Evolutionary conservation across 1,284 basidiomycete genomes (phyloP).

Genomic region (Ustilago bromivora): DNA sequence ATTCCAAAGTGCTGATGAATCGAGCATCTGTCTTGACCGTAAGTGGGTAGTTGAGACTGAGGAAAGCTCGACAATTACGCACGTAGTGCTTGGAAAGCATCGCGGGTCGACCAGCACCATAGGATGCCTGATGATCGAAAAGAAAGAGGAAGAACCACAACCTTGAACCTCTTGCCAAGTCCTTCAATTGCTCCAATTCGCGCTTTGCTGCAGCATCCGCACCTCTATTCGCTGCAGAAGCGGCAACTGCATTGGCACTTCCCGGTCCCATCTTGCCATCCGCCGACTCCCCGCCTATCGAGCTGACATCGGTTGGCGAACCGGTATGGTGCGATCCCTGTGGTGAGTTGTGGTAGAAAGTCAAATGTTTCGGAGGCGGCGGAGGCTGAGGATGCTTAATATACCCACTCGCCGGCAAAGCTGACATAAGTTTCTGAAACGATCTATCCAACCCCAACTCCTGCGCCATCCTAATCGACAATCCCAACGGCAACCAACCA

Average conservation of each 20-base stretch:
- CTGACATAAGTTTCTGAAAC: conserved; percentile 80
- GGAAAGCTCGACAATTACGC: conserved; percentile 83
- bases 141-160: conserved; percentile 95
- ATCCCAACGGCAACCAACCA: conserved; percentile 90
- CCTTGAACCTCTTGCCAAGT: conserved; percentile 73
- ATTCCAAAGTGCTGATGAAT: conserved; percentile 85
- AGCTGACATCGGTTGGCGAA: conserved; percentile 38
- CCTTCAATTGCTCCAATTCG: conserved; percentile 43
- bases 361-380: conserved; percentile 39
- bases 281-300: conserved; percentile 24
- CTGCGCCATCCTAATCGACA: conserved; percentile 92
- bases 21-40: conserved; percentile 87
- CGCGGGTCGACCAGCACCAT: conserved; percentile 89
- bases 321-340: conserved; percentile 78
- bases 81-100: conserved; percentile 84
- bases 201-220: conserved; percentile 24
- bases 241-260: conserved; percentile 12
- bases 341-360: conserved; percentile 40
- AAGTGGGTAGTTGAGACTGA: conserved; percentile 83
- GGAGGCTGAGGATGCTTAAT: conserved; percentile 31
- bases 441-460: conserved; percentile 91
- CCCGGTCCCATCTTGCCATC: conserved; percentile 24
- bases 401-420: conserved; percentile 24
- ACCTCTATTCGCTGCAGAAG: conserved; percentile 22
- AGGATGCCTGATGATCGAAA: conserved; percentile 85